A percentile compares a stretch with the other conserved stretches of the same genome.
phyloP scores from a whole-genome alignment of 2,329 filamentous ascomycete species.

The Knoxdaviesia capensis region DNA sequence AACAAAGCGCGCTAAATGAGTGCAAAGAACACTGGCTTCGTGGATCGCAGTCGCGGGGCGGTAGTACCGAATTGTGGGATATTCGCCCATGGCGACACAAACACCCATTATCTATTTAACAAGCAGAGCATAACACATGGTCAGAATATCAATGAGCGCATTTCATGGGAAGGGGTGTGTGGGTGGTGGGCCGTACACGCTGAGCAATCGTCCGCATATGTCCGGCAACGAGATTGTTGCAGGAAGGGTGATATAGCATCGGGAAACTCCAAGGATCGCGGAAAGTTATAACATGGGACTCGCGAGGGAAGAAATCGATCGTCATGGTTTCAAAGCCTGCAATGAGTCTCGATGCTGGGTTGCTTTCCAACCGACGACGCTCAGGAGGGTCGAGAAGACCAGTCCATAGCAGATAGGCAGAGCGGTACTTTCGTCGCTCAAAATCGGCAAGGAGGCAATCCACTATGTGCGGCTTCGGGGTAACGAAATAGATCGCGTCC shows the following conservation, averaged over 20 bases:
- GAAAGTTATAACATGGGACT: conserved; percentile 82
- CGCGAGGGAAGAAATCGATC: conserved; percentile 75
- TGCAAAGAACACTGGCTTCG: conserved; percentile 72
- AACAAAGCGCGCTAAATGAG: conserved; percentile 74
- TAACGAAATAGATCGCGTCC: conserved; percentile 86
- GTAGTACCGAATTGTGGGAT: conserved; percentile 85
- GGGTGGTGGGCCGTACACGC: conserved; percentile 36
- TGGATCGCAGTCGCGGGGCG: conserved; percentile 54
- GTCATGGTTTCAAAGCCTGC: conserved; percentile 66
- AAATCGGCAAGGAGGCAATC: conserved; percentile 90
- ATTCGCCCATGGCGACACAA: conserved; percentile 84
- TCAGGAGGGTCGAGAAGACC: conserved; percentile 48
- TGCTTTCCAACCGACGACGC: conserved; percentile 55
- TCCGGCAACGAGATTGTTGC: conserved; percentile 61
- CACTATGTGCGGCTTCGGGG: conserved; percentile 70
- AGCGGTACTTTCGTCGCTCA: conserved; percentile 63
- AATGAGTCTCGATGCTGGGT: conserved; percentile 48
- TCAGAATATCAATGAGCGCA: not conserved
- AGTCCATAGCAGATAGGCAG: conserved; percentile 71
- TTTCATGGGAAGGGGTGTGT: not conserved
- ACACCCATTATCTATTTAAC: conserved; percentile 52
- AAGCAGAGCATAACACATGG: not conserved
- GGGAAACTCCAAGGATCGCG: conserved; percentile 93
- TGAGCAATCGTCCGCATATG: conserved; percentile 77
- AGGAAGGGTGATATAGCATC: conserved; percentile 73